Evolutionary conservation across 106 monocot species (phyloP).

Genomic region (Allium fistulosum): DNA sequence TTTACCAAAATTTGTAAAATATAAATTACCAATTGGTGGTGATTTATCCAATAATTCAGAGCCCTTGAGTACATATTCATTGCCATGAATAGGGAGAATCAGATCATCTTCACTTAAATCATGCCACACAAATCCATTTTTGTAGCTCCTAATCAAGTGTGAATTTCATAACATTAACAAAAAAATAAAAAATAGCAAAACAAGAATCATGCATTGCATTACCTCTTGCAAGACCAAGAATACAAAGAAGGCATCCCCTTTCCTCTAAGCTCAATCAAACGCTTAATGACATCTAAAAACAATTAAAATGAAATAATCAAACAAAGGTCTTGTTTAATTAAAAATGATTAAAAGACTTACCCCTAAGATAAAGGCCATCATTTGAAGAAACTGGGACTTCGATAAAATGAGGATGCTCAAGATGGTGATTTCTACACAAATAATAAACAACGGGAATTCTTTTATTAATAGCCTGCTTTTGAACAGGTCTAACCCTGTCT

Average conservation of each 20-base stretch:
- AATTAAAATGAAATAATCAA: background rate
- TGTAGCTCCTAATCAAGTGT: slow-evolving; percentile 55
- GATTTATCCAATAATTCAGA: slow-evolving; percentile 65
- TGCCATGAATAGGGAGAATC: slow-evolving; percentile 45
- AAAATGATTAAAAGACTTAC: slow-evolving; percentile 10
- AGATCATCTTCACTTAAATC: slow-evolving; percentile 74
- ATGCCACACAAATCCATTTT: slow-evolving; percentile 93
- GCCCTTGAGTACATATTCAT: slow-evolving; percentile 90
- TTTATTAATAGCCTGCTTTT: slow-evolving; percentile 1
- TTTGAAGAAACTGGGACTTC: slow-evolving; percentile 49
- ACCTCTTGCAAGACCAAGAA: slow-evolving; percentile 96
- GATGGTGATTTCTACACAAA: slow-evolving; percentile 46
- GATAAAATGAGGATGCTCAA: slow-evolving; percentile 69
- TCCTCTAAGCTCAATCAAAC: slow-evolving; percentile 63
- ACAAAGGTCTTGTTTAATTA: background rate
- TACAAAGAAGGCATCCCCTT: slow-evolving; percentile 74
- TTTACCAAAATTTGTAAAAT: background rate
- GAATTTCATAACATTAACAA: background rate
- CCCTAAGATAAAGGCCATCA: slow-evolving; percentile 66
- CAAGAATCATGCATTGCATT: background rate
- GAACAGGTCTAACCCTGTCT: slow-evolving; percentile 12
- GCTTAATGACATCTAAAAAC: slow-evolving; percentile 54
- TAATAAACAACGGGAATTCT: slow-evolving; percentile 61
- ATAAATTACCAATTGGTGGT: slow-evolving; percentile 37
- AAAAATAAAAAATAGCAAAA: background rate